Percentiles rank a stretch among this genome's conserved stretches.
Evolutionary conservation across 2,329 filamentous ascomycete genomes (phyloP).

Genomic region (Daldinia eschscholtzii): DNA sequence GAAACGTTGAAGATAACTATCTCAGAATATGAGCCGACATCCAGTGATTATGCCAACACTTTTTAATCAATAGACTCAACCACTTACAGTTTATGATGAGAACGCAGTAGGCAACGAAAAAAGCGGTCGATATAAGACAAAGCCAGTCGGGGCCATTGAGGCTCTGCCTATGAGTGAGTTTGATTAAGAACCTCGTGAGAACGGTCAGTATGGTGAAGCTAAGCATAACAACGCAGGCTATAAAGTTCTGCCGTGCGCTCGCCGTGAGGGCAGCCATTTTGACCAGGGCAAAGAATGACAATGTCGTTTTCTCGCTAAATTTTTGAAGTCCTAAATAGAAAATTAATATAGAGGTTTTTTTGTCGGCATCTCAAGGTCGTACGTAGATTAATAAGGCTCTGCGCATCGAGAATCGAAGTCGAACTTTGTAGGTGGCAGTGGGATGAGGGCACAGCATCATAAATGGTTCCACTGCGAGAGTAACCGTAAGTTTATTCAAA

Average conservation of each 20-base stretch:
- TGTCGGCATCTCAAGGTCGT: background rate
- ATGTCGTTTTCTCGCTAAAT: background rate
- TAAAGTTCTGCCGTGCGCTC: background rate
- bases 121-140: background rate
- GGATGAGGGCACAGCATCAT: background rate
- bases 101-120: background rate
- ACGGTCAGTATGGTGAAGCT: background rate
- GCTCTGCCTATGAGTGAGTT: background rate
- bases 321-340: background rate
- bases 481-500: background rate
- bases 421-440: background rate
- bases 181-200: background rate
- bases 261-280: background rate
- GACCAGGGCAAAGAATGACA: background rate
- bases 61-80: background rate
- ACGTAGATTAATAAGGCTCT: background rate
- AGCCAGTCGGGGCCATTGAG: background rate
- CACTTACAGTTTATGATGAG: background rate
- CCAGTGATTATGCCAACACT: background rate
- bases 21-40: background rate
- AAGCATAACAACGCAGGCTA: background rate
- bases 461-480: background rate
- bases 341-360: background rate
- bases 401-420: background rate
- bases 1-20: constrained; percentile 9